phyloP scores from a whole-genome alignment of 495 filamentous ascomycete genomes.

The Corynascus novoguineensis region DNA sequence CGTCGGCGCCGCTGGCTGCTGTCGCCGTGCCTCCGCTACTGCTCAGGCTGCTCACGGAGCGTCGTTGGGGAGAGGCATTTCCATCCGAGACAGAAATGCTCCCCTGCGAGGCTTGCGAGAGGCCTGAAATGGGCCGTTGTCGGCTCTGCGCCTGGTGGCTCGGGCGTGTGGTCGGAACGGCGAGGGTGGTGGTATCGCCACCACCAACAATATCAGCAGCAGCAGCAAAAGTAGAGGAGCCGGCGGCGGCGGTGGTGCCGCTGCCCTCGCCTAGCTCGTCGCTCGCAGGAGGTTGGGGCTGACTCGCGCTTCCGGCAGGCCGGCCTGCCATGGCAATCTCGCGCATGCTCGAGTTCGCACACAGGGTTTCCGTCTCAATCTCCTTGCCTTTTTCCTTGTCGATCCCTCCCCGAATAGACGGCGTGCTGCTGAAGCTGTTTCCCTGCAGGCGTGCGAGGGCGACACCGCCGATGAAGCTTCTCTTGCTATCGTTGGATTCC shows the following conservation, averaged over 20 bases:
- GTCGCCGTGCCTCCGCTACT: background rate
- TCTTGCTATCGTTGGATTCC: constrained; percentile 1
- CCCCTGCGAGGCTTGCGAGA: constrained; percentile 10
- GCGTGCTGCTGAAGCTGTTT: constrained; percentile 30
- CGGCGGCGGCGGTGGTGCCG: background rate
- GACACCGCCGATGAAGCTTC: constrained; percentile 46
- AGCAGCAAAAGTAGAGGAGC: background rate
- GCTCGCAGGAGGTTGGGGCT: background rate
- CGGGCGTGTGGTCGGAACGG: background rate
- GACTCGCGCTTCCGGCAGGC: constrained; percentile 29
- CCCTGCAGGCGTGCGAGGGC: constrained; percentile 35
- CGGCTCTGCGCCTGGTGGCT: too few relatives aligned
- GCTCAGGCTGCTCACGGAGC: constrained; percentile 15
- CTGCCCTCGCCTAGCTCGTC: constrained; percentile 17
- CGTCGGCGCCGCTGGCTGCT: constrained; percentile 13
- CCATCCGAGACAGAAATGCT: constrained; percentile 6
- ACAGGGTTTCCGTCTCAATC: constrained; percentile 23
- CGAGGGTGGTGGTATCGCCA: background rate
- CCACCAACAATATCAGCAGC: too few relatives aligned
- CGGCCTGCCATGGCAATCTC: constrained; percentile 50
- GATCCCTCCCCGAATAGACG: constrained; percentile 20
- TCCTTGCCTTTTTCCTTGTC: constrained; percentile 28
- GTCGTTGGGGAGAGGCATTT: background rate
- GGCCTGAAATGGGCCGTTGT: background rate
- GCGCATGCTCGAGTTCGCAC: constrained; percentile 32